Conservation (phyloP, 352 stramenopile species). For the Aphanomyces stellatus region DNA sequence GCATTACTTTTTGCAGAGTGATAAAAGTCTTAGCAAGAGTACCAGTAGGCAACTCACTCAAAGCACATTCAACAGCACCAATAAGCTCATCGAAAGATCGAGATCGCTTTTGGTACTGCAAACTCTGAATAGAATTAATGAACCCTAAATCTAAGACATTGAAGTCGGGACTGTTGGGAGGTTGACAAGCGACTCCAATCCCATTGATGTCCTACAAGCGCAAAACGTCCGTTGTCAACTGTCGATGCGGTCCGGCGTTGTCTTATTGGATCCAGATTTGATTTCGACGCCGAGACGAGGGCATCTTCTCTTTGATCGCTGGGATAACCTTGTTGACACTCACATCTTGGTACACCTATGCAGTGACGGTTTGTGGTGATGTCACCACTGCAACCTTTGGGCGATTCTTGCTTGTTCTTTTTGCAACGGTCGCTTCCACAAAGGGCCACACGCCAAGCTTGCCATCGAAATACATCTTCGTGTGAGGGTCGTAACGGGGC, state of each 20-base stretch:
- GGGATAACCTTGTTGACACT: background rate
- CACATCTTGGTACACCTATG: background rate
- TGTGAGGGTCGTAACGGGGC: background rate
- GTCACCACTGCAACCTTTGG: background rate
- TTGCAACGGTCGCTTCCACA: background rate
- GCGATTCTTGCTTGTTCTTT: background rate
- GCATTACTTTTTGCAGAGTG: conserved; percentile 12
- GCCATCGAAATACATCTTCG: background rate
- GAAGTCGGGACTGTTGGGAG: background rate
- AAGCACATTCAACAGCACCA: background rate
- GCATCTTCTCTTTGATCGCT: background rate
- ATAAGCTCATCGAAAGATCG: background rate
- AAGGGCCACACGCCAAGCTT: background rate
- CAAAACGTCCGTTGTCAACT: background rate
- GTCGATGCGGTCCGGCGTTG: background rate
- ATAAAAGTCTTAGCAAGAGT: conserved; percentile 3
- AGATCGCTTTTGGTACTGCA: background rate
- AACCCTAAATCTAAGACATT: background rate
- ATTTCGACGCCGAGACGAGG: background rate
- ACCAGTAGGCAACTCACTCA: background rate
- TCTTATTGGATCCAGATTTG: background rate
- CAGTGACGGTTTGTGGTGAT: background rate
- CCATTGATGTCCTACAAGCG: background rate
- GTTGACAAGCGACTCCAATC: background rate
- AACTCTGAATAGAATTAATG: background rate